phyloP scores from a whole-genome alignment of 2,329 filamentous ascomycete genomes.

The Venturia pyrina region DNA sequence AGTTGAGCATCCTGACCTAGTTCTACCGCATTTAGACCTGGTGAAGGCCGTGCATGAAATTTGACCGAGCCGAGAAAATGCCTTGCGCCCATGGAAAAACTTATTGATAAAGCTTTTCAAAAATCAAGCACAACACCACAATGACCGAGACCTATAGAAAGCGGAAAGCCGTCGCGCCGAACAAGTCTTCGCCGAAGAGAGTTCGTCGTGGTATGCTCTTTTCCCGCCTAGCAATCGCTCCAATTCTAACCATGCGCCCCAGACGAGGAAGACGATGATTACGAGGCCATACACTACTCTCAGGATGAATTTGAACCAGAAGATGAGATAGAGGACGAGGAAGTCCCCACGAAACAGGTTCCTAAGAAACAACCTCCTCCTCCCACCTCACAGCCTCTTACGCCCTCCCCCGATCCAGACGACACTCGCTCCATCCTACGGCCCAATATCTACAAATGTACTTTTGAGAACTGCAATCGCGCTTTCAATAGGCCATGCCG shows the following conservation, averaged over 20 bases:
- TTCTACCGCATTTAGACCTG: background rate
- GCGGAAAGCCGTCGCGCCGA: background rate
- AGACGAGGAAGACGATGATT: background rate
- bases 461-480: conserved; percentile 64
- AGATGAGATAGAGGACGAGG: background rate
- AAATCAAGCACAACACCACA: background rate
- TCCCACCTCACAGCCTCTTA: background rate
- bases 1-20: background rate
- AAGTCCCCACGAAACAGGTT: background rate
- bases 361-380: background rate
- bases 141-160: background rate
- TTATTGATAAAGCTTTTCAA: background rate
- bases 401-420: background rate
- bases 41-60: background rate
- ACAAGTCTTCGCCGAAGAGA: conserved; percentile 21
- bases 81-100: background rate
- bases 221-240: background rate
- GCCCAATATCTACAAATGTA: conserved; percentile 68
- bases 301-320: conserved; percentile 3
- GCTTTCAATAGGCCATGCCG: conserved; percentile 80
- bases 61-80: background rate
- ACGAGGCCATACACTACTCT: background rate
- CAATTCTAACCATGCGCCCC: background rate
- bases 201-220: conserved; percentile 11
- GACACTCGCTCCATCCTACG: conserved; percentile 36